Evolutionary conservation across 2,329 filamentous ascomycete species (phyloP).

Genomic region (Dactylellina haptotyla): DNA sequence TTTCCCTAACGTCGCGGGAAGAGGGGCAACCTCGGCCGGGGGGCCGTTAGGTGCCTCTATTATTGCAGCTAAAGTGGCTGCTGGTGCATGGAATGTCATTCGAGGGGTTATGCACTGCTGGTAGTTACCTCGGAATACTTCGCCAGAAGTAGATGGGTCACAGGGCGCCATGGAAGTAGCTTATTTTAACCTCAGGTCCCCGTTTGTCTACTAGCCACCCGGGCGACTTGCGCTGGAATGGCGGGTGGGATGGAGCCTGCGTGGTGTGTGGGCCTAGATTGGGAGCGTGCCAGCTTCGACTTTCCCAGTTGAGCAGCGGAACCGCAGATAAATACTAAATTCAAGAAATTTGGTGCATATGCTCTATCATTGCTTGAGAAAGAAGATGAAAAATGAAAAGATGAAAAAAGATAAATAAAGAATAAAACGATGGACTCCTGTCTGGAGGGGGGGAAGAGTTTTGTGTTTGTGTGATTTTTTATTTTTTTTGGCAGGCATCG

Average conservation of each 20-base stretch:
- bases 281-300: neutral
- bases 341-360: too few species aligned
- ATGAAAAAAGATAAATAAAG: neutral
- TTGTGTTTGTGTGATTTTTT: too few species aligned
- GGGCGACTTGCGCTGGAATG: neutral
- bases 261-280: neutral
- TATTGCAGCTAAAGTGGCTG: neutral
- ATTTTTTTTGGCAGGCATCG: too few species aligned
- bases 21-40: neutral
- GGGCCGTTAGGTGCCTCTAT: neutral
- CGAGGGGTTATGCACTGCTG: neutral
- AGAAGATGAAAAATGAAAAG: neutral
- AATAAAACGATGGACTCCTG: neutral
- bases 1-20: too few species aligned
- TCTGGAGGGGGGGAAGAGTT: too few species aligned
- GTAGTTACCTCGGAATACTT: conserved; percentile 34
- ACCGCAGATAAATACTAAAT: too few species aligned
- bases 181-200: conserved; percentile 45
- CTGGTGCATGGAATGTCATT: neutral
- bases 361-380: neutral
- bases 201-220: neutral
- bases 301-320: too few species aligned
- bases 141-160: conserved; percentile 23
- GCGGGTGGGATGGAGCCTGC: neutral
- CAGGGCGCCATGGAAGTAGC: conserved; percentile 18